These are phyloP conservation scores for Fusarium illudens DNA, from an alignment of 2,329 filamentous ascomycete species.

Conservation along the genomic window DNA sequence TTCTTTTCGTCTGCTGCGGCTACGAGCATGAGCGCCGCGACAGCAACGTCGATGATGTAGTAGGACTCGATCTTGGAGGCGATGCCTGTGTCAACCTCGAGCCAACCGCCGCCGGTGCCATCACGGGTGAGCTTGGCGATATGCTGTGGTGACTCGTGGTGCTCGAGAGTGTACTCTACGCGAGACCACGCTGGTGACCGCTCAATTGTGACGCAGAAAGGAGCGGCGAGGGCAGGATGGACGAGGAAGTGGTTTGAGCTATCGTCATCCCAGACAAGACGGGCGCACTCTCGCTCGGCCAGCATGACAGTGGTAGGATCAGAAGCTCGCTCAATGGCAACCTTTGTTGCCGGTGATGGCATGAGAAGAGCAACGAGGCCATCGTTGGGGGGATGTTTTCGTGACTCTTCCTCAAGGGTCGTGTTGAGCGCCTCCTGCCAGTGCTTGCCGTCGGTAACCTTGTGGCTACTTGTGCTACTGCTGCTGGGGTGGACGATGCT, in stretches of 20 bases:
- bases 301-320: slow-evolving; percentile 68
- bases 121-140: slow-evolving; percentile 69
- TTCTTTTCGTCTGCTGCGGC: slow-evolving; percentile 65
- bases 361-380: slow-evolving; percentile 74
- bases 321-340: slow-evolving; percentile 67
- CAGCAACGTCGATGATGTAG: slow-evolving; percentile 70
- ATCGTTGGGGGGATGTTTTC: slow-evolving; percentile 64
- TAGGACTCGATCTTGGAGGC: slow-evolving; percentile 67
- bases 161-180: slow-evolving; percentile 71
- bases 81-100: slow-evolving; percentile 69
- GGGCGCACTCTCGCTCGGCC: slow-evolving; percentile 73
- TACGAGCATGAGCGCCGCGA: slow-evolving; percentile 67
- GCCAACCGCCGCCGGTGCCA: slow-evolving; percentile 65
- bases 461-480: slow-evolving; percentile 39
- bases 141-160: slow-evolving; percentile 68
- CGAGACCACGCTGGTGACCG: slow-evolving; percentile 67
- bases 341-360: slow-evolving; percentile 69
- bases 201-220: slow-evolving; percentile 68
- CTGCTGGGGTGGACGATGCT: slow-evolving; percentile 44
- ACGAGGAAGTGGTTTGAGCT: slow-evolving; percentile 67
- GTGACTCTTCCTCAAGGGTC: slow-evolving; percentile 63
- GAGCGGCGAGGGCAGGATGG: slow-evolving; percentile 69
- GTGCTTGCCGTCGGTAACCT: slow-evolving; percentile 53
- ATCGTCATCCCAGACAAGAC: slow-evolving; percentile 76
- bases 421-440: slow-evolving; percentile 68